Base-by-base conservation (phyloP, 805 yeast species). In the Teunomyces pallodes region DNA sequence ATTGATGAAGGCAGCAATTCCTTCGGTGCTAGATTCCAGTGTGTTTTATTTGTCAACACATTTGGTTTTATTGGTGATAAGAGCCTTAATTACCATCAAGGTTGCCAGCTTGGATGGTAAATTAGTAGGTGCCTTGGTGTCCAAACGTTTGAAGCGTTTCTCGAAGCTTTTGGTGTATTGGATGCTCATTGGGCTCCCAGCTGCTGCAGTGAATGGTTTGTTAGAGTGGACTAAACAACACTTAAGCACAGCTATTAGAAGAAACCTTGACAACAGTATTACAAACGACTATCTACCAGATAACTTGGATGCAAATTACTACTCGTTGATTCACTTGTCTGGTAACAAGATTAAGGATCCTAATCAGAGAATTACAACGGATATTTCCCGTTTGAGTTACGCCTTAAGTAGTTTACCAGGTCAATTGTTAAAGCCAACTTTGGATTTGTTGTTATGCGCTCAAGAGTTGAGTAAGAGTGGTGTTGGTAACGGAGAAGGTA, bases 41-140 rank as follows among this genome's bases (percentile, higher is more conserved):
- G 61, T 70, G 12, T 33, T 54, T 6, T 66, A 67, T 48, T 70
- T 87, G 32, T 50, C 63, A 0, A 54, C 78, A 0, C 92, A 89
- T 64, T 66, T 89, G 5, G 60, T 72, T 0, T 70, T 89, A 24
- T 72, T 91, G 40, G 75, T 87, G 3, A 54, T 78, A 4, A 76
- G 96, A 54, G 92, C 96, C 0, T 64, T 84, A 20, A 67, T 91
- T 26, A 85, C 96, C 2, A 75, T 91, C 42, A 83, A 84, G 58
- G 91, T 90, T 12, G 97, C 97, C 5, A 80, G 85, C 9, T 73
- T 91, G 49, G 97, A 91, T 65, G 97, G 97, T 54, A 74, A 76
- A 59, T 71, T 91, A 46, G 96, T 91, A 4, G 88, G 96, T 0
- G 81, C 88, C 1, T 75, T 91, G 55, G 87, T 91, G 27, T 78